Conservation (phyloP, 805 yeast genomes). For the Teunomyces funiuensis region DNA sequence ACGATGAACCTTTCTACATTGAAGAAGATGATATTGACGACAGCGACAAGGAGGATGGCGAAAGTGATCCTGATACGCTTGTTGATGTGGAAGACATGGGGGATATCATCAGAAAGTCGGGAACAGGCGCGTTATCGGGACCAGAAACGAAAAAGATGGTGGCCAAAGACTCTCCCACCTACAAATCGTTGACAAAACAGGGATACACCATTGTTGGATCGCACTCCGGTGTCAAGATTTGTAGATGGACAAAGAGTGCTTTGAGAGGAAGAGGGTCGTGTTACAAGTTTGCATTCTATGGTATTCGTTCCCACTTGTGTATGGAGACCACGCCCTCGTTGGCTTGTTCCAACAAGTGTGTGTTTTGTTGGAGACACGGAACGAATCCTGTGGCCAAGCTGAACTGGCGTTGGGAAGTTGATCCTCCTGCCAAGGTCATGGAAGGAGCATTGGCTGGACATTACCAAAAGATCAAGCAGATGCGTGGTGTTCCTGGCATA, state of each 20-base stretch:
- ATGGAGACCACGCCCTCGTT: conserved; percentile 95
- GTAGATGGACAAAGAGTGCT: conserved; percentile 96
- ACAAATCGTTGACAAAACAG: conserved; percentile 82
- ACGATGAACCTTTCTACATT: conserved; percentile 63
- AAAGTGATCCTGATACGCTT: conserved; percentile 34
- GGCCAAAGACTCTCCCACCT: conserved; percentile 85
- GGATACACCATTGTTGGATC: conserved; percentile 93
- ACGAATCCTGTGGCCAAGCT: conserved; percentile 94
- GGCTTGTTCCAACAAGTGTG: conserved; percentile 94
- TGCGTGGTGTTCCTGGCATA: conserved; percentile 95
- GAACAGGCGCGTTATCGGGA: conserved; percentile 14
- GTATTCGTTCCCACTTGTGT: conserved; percentile 85
- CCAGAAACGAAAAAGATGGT: conserved; percentile 72
- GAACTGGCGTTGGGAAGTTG: conserved; percentile 93
- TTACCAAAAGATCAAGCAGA: conserved; percentile 86
- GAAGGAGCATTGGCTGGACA: conserved; percentile 88
- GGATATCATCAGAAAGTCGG: conserved; percentile 45
- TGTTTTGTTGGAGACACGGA: conserved; percentile 97
- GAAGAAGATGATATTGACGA: conserved; percentile 62
- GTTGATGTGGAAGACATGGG: conserved; percentile 93
- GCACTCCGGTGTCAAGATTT: conserved; percentile 92
- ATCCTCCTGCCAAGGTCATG: conserved; percentile 78
- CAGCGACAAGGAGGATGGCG: conserved; percentile 44
- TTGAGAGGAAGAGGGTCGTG: conserved; percentile 92
- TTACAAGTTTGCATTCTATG: conserved; percentile 89